Base-by-base conservation (phyloP, 163 green algal genomes). In the Trebouxia gelatinosa region DNA sequence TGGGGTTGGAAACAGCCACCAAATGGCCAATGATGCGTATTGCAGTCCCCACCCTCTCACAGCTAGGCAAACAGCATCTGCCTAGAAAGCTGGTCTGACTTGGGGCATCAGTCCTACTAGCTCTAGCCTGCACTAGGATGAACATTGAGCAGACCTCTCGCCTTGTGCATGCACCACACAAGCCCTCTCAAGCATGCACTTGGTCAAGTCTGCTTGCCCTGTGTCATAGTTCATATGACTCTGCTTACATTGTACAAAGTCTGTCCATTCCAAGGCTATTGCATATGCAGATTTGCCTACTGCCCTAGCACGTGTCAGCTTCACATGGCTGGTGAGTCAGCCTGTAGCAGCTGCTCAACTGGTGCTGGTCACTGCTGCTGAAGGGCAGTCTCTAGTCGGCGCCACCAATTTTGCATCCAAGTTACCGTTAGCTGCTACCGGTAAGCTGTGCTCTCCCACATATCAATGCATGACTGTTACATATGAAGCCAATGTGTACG, bases 291-390 rank as follows among this genome's bases (percentile, higher is more conserved):
- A 87, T 71, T 57, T 87, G 54, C 65, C 76, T 32, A 84, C 75
- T 38, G 80, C 72, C 6, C 40, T 85, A 4, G 46, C 38, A 19
- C 62, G 70, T 2, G 67, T 70, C 28, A 78, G 74, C 48, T 67
- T 37, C 32, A 79, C 83, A 19, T 93, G 89, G 89, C 78, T 91
- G 9, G 48, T 84, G 32, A 71, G 70, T 37, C 92, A 92, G 86
- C 85, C 88, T 0, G 79, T 93, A 11, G 82, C 83, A 3, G 88
- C 89, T 23, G 86, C 85, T 7, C 86, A 92, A 79, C 80, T 93
- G 65, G 87, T 93, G 34, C 75, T 93, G 61, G 65, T 84, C 6
- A 92, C 89, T 0, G 89, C 89, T 19, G 78, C 82, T 23, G 89
- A 93, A 70, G 82, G 71, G 43, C 32, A 31, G 4, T 40, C 46